Base-by-base conservation (phyloP, 2,329 filamentous ascomycete genomes). In the Coniochaeta hoffmannii region DNA sequence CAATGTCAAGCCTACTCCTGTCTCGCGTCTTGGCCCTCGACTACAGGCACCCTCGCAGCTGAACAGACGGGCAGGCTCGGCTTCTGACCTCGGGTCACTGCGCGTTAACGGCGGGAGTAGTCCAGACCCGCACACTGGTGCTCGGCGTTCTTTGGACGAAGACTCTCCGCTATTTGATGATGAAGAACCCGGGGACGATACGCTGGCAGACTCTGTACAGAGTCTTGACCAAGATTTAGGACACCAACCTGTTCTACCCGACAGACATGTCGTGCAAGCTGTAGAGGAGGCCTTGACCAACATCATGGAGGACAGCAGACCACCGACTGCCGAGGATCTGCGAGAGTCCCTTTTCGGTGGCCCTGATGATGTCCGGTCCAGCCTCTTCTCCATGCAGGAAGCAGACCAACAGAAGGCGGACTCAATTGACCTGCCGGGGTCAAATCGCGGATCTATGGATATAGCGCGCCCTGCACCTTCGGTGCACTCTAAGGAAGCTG, bases 261-360 rank as follows among this genome's bases (percentile, higher is more conserved):
- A 96, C 64, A 88, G 82, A 0, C 82, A 87, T 57, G 87, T 97
- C 28, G 91, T 99, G 6, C 85, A 95, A 71, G 93, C 90, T 3
- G 93, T 99, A 81, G 92, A 97, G 68, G 85, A 89, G 61, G 94
- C 92, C 15, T 77, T 99, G 51, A 96, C 88, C 61, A 89, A 92
- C 60, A 99, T 99, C 59, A 88, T 99, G 76, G 90, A 90, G 61
- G 85, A 91, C 61, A 83, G 88, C 50, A 84, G 77, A 32, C 80
- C 80, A 14, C 73, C 88, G 52, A 83, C 82, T 19, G 78, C 82
- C 1, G 83, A 86, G 61, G 85, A 86, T 60, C 69, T 87, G 15
- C 76, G 83, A 38, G 81, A 81, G 15, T 89, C 87, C 0, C 70
- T 92, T 0, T 90, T 92, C 67, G 79, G n/a, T n/a, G n/a, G 78